Percentiles rank a stretch among this genome's conserved stretches.
phyloP scores from a whole-genome alignment of 371 early-diverging fungal genomes.

The Mucor indicus region DNA sequence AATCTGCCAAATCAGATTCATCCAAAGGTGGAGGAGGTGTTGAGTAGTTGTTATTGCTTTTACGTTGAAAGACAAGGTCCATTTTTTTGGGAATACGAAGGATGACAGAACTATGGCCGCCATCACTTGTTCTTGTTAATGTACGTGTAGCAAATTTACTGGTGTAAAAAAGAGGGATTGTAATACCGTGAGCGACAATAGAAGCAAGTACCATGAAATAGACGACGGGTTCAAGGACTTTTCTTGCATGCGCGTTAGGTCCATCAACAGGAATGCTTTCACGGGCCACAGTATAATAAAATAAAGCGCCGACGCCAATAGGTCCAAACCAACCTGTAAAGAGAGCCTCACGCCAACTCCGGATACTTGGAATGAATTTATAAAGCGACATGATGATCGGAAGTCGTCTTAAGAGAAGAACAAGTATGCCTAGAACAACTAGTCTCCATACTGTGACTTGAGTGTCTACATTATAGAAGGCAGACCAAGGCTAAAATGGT shows the following conservation, averaged over 20 bases:
- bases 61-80: background rate
- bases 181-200: constrained; percentile 76
- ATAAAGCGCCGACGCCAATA: constrained; percentile 87
- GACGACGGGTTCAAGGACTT: constrained; percentile 59
- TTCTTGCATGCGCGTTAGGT: constrained; percentile 24
- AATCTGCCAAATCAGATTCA: background rate
- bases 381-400: constrained; percentile 70
- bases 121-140: constrained; percentile 24
- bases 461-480: constrained; percentile 41
- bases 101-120: background rate
- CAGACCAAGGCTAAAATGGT: constrained; percentile 57
- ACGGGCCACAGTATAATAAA: constrained; percentile 60
- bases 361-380: constrained; percentile 64
- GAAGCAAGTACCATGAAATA: constrained; percentile 74
- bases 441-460: constrained; percentile 63
- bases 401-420: constrained; percentile 83
- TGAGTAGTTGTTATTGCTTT: background rate
- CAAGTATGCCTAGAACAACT: constrained; percentile 57
- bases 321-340: constrained; percentile 98
- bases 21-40: background rate
- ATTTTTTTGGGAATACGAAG: constrained; percentile 14
- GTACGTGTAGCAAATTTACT: constrained; percentile 33
- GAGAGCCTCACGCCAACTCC: constrained; percentile 72
- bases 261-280: constrained; percentile 26
- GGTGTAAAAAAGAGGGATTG: constrained; percentile 67